Base-by-base conservation (phyloP, 371 early-diverging fungal species). In the Mortierella sp. region DNA sequence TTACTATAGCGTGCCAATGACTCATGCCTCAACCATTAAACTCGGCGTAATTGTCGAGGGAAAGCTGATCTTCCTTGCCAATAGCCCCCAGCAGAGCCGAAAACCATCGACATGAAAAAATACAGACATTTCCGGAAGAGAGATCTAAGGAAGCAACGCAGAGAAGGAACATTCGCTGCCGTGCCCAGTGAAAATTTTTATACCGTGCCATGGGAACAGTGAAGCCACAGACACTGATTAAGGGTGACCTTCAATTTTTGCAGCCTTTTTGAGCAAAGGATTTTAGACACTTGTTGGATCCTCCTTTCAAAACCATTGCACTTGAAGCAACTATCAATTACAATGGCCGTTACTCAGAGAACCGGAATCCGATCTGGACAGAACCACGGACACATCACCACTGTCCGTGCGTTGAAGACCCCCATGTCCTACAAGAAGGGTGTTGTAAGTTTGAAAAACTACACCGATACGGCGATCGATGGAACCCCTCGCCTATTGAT, bases 351-450 rank as follows among this genome's bases (percentile, higher is more conserved):
- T 64, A 70, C 88, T 55, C 85, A 85, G 76, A 92, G 91, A 87
- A 86, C 93, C 68, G 94, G 94, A 82, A 88, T 94, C 82, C 86
- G 86, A 72, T 76, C 93, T 79, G 95, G 94, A 75, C 76, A 86
- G 82, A 95, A 93, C 91, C 87, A 90, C 80, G 94, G 94, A 66
- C 95, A 93, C 90, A 87, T 92, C 90, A 91, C 91, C 85, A 91
- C 97, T 70, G 88, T 86, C 75, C 94, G 95, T 75, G 92, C 88
- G 76, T 87, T 92, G 83, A 89, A 90, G 87, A 87, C 85, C 53
- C 94, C 95, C 89, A 93, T 93, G 68, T 87, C 93, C 74, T 86
- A 91, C 89, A 86, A 89, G 85, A 96, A 95, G 90, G 95, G 96
- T 65, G 96, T 95, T 92, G 87, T 81, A 76, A 78, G 69, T 81